These are phyloP conservation scores for Aquilaria malaccensis DNA, from an alignment of 345 rosid species.

Conservation along the genomic window DNA sequence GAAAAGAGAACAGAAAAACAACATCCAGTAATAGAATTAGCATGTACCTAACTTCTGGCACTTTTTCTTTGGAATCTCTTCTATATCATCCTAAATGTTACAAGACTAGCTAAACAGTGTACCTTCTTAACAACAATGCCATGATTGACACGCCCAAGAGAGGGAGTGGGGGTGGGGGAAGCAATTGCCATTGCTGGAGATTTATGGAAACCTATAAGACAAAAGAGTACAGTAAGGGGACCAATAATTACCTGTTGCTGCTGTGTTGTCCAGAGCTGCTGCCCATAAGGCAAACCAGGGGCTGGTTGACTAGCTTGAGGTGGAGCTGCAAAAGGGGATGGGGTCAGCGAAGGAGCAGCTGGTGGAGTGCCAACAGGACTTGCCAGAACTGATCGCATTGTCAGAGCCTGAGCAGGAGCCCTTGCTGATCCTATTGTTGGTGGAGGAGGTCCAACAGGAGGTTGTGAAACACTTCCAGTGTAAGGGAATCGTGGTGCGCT, in stretches of 20 bases:
- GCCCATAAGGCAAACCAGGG: slow-evolving; percentile 52
- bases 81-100: too few species aligned
- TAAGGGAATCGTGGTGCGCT: slow-evolving; percentile 39
- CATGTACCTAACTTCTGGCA: too few species aligned
- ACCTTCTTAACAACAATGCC: too few species aligned
- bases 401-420: slow-evolving; percentile 44
- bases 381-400: slow-evolving; percentile 34
- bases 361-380: slow-evolving; percentile 29
- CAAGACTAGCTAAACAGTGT: too few species aligned
- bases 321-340: slow-evolving; percentile 36
- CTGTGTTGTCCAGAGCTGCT: slow-evolving; percentile 48
- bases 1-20: too few species aligned
- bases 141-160: too few species aligned
- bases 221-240: slow-evolving; percentile 11
- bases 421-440: slow-evolving; percentile 31
- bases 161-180: too few species aligned
- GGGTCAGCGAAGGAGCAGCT: slow-evolving; percentile 30
- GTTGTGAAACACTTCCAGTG: slow-evolving; percentile 31
- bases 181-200: too few species aligned
- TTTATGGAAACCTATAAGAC: background rate
- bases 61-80: too few species aligned
- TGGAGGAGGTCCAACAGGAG: slow-evolving; percentile 48
- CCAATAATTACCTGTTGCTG: slow-evolving; percentile 32
- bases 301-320: slow-evolving; percentile 43
- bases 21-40: too few species aligned